Evolutionary conservation across 768 basidiomycete species (phyloP).

Genomic region (Stropharia rugosoannulata): DNA sequence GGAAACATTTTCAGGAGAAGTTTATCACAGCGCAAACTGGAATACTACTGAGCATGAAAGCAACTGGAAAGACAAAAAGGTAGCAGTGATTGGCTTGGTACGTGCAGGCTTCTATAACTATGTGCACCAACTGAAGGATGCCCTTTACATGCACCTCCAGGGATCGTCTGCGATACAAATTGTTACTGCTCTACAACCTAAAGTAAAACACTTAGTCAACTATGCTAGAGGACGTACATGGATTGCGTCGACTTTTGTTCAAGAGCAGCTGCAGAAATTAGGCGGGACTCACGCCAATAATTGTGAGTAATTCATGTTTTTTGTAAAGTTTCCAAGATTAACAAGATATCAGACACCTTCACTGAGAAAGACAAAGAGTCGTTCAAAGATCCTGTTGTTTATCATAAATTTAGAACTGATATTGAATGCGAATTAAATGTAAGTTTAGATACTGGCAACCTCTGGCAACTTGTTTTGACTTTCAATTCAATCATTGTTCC

Average conservation of each 20-base stretch:
- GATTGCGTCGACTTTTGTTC: slow-evolving; percentile 47
- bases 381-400: slow-evolving; percentile 49
- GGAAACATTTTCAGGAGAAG: slow-evolving; percentile 51
- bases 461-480: neutral
- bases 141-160: slow-evolving; percentile 24
- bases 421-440: slow-evolving; percentile 54
- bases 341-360: slow-evolving; percentile 16
- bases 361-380: slow-evolving; percentile 48
- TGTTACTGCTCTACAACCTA: slow-evolving; percentile 55
- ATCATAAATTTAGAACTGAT: slow-evolving; percentile 45
- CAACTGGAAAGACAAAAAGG: slow-evolving; percentile 51
- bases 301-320: slow-evolving; percentile 30
- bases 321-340: neutral
- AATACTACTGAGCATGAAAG: slow-evolving; percentile 35
- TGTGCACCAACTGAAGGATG: neutral
- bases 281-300: slow-evolving; percentile 37
- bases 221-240: slow-evolving; percentile 63
- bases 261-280: slow-evolving; percentile 37
- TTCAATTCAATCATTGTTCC: neutral
- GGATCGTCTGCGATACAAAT: slow-evolving; percentile 65
- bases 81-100: slow-evolving; percentile 63
- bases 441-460: slow-evolving; percentile 9
- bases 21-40: slow-evolving; percentile 68
- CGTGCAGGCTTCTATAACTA: slow-evolving; percentile 15
- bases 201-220: slow-evolving; percentile 46